Evolutionary conservation across 495 filamentous ascomycete species (phyloP), one percentile per base, ranked within the genome.

Genomic region (Talaromyces ruber): DNA sequence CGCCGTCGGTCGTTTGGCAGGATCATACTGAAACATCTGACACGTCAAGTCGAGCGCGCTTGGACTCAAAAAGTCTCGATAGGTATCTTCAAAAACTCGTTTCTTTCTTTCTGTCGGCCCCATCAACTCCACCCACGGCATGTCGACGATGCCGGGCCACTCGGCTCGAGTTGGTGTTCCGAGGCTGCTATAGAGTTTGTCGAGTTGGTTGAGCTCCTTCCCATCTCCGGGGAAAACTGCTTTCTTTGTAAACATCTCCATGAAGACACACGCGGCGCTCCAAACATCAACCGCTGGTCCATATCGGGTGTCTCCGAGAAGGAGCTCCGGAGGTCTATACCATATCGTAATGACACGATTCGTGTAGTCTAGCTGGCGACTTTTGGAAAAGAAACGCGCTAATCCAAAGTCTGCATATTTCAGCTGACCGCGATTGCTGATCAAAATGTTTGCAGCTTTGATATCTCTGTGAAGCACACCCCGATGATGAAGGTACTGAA

Each of bases 381-480:
- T 90, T 68, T 98, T 98, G 26, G 90, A 90, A 68, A 93, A 99
- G 75, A 98, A 98, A 22, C 94, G 88, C n/a, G 94, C 94, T 25
- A 99, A 81, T 6, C 94, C 94, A 75, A 99, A 99, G 72, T 99
- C 94, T 11, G 94, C 95, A 62, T 94, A 85, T 69, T 98, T 98
- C 58, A 98, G 79, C 57, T 91, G 81, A 0, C 94, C 94, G 14
- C 86, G 86, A 64, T 84, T 95, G 77, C 89, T 93, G 67, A 98
- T 87, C 52, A 98, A 80, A 60, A 98, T 98, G 65, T 98, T 98
- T 57, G 91, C 92, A 21, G 90, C 91, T 70, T 95, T 95, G 68
- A 96, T 93, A 68, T 99, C 95, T 25, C 95, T 89, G 74, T 99
- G 95, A 3, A 99, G 81, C 7, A 98, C 93, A 16, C 95, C 93